These are phyloP conservation scores for Inonotus obliquus DNA, from an alignment of 1,284 basidiomycete species.

Conservation along the genomic window DNA sequence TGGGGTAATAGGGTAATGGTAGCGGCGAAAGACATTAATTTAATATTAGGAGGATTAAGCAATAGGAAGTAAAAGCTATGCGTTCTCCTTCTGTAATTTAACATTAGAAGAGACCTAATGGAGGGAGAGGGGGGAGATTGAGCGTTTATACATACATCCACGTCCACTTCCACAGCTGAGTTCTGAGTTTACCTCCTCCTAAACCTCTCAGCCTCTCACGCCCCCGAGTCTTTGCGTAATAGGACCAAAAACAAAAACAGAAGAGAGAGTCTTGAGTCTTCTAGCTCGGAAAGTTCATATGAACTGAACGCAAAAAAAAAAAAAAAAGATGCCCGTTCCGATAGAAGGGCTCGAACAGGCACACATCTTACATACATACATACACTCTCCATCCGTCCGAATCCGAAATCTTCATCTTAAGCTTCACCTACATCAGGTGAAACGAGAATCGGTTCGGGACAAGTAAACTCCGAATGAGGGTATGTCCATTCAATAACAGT, in stretches of 20 bases:
- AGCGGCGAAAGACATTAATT: background rate
- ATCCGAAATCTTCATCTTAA: background rate
- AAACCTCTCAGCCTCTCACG: too few species aligned
- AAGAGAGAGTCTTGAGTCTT: background rate
- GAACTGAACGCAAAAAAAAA: too few species aligned
- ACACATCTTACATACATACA: background rate
- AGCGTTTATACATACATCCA: background rate
- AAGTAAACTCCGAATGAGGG: background rate
- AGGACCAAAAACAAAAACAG: background rate
- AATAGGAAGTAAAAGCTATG: background rate
- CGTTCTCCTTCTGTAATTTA: background rate
- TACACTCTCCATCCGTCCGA: too few species aligned
- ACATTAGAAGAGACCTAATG: background rate
- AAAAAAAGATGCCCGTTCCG: background rate
- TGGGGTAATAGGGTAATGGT: too few species aligned
- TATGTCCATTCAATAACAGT: too few species aligned
- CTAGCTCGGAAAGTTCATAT: background rate
- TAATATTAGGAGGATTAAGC: background rate
- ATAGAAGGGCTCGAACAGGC: constrained; percentile 1
- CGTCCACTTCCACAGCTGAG: too few species aligned
- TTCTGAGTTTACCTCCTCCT: background rate
- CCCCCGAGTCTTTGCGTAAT: too few species aligned
- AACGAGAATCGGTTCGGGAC: background rate
- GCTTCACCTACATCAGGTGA: background rate
- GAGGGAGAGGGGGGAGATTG: background rate